Evolutionary conservation across 768 basidiomycete genomes (phyloP).

Genomic region (Stropharia rugosoannulata): DNA sequence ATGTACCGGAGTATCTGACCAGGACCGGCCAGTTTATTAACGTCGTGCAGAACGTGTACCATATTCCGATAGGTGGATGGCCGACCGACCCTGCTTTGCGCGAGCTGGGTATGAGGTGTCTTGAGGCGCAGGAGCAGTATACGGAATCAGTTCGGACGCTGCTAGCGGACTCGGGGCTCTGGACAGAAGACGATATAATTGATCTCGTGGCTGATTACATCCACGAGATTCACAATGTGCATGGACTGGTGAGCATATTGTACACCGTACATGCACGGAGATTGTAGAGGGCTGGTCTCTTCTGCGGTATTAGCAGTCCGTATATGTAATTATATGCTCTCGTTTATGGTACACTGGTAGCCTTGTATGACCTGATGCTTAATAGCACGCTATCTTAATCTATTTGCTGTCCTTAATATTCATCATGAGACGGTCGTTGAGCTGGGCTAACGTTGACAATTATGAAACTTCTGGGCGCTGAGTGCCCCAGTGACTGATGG

Average conservation of each 20-base stretch:
- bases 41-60: slow-evolving; percentile 29
- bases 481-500: too few relatives aligned
- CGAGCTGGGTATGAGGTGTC: slow-evolving; percentile 41
- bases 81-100: slow-evolving; percentile 29
- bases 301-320: neutral
- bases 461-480: too few relatives aligned
- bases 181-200: slow-evolving; percentile 33
- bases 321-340: neutral
- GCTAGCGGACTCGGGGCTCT: slow-evolving; percentile 36
- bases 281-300: slow-evolving; percentile 7
- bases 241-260: slow-evolving; percentile 48
- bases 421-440: too few relatives aligned
- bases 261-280: slow-evolving; percentile 47
- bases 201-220: slow-evolving; percentile 39
- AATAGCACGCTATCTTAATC: too few relatives aligned
- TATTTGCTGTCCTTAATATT: too few relatives aligned
- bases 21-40: slow-evolving; percentile 39
- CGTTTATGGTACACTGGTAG: neutral
- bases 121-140: slow-evolving; percentile 38
- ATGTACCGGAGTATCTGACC: slow-evolving; percentile 36
- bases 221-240: slow-evolving; percentile 43
- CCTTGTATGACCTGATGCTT: too few relatives aligned
- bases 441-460: too few relatives aligned
- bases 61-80: slow-evolving; percentile 63
- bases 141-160: slow-evolving; percentile 49